Evolutionary conservation across 371 early-diverging fungal species (phyloP), one percentile per base, ranked within the genome.

Genomic region (Apophysomyces sp.): DNA sequence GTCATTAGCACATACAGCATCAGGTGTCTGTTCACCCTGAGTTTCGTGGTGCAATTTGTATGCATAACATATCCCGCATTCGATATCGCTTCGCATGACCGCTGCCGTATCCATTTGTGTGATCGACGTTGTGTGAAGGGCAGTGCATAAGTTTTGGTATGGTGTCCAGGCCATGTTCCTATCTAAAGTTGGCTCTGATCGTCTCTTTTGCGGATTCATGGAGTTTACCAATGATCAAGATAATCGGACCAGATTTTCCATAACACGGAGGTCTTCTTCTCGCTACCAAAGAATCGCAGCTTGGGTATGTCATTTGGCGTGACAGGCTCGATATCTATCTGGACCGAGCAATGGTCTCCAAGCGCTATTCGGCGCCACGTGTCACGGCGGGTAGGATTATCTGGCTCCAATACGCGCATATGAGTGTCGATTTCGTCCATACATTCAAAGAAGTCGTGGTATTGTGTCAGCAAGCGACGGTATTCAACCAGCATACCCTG

Each of bases 11-110:
- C 80, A 79, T 16, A 76, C 62, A 1, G 60, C 56, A 27, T 72
- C 68, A 0, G 80, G 80, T n/a, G 67, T 66, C n/a, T 54, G 44
- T 21, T 28, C 24, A 11, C 44, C 53, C 3, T 13, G 37, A 5
- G n/a, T 26, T 53, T 29, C 28, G 5, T 64, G 57, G n/a, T 68
- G 57, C 9, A 79, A 44, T 29, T 72, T 74, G 41, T 76, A 79
- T 28, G 73, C 58, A 53, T 76, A 79, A 27, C 80, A 79, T 36
- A 79, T 79, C 28, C 73, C 77, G 44, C 80, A 79, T 36, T 74
- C 80, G 27, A 71, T 65, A 31, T 79, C 77, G 12, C 40, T 58
- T 18, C 37, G 44, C 26, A 29, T 11, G 16, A 11, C 11, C 2
- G 31, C 26, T 2, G 55, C 36, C 15, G 53, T 58, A 16, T 36